These are phyloP conservation scores for Globisporangium carolinianum DNA, from an alignment of 352 stramenopile species.

Conservation along the genomic window DNA sequence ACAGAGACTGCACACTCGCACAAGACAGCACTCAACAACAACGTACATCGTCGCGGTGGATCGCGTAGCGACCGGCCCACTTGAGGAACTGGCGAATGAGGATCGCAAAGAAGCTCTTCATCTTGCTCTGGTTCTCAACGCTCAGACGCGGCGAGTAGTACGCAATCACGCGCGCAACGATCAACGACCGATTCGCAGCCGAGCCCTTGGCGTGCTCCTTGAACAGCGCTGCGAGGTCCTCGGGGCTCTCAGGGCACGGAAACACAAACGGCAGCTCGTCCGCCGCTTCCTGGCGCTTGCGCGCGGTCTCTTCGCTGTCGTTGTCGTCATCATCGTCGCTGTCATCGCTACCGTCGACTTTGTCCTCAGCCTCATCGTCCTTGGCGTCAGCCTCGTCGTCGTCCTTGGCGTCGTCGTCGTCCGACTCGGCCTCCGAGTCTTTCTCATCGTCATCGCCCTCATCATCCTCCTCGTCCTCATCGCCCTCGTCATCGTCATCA, in stretches of 20 bases:
- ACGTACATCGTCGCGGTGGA: slow-evolving; percentile 59
- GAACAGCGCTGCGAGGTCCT: slow-evolving; percentile 89
- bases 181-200: slow-evolving; percentile 58
- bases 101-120: slow-evolving; percentile 96
- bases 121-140: slow-evolving; percentile 91
- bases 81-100: slow-evolving; percentile 91
- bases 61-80: slow-evolving; percentile 74
- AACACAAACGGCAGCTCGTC: slow-evolving; percentile 94
- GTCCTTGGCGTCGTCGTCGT: slow-evolving; percentile 50
- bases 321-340: slow-evolving; percentile 27
- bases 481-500: slow-evolving; percentile 24
- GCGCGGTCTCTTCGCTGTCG: slow-evolving; percentile 40
- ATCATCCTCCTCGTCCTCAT: slow-evolving; percentile 30
- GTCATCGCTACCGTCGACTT: slow-evolving; percentile 8
- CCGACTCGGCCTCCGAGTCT: slow-evolving; percentile 66
- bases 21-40: background rate
- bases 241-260: slow-evolving; percentile 87
- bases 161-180: slow-evolving; percentile 90
- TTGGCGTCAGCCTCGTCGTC: slow-evolving; percentile 42
- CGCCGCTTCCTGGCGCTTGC: slow-evolving; percentile 33
- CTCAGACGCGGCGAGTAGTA: slow-evolving; percentile 93
- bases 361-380: slow-evolving; percentile 57
- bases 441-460: slow-evolving; percentile 34
- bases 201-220: slow-evolving; percentile 80
- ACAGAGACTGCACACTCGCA: background rate